A percentile compares a stretch with the other conserved stretches of the same genome.
Conservation (phyloP, 2,329 filamentous ascomycete genomes). For the Calonectria ilicicola region DNA sequence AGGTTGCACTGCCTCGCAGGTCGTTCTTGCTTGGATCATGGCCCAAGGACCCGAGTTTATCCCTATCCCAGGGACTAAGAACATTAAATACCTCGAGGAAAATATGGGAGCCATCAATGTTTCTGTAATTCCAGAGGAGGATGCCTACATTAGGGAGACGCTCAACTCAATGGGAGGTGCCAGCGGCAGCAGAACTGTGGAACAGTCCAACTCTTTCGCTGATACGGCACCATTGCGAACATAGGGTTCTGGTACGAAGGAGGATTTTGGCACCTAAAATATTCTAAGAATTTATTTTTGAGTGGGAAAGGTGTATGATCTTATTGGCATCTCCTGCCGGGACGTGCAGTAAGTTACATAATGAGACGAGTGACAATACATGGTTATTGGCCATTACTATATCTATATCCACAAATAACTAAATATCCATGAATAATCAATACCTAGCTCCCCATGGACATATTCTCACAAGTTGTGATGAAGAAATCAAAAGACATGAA, state of each 20-base stretch:
- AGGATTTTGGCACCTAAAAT: background rate
- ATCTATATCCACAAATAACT: too few relatives aligned
- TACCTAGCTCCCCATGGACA: too few relatives aligned
- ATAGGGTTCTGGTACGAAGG: background rate
- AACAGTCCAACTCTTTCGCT: slow-evolving; percentile 6
- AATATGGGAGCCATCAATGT: slow-evolving; percentile 50
- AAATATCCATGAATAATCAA: too few relatives aligned
- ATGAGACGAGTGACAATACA: too few relatives aligned
- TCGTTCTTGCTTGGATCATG: slow-evolving; percentile 72
- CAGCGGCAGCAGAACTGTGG: slow-evolving; percentile 1
- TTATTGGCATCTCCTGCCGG: too few relatives aligned
- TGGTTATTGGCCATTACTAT: too few relatives aligned
- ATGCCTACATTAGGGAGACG: slow-evolving; percentile 38
- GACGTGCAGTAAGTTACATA: too few relatives aligned
- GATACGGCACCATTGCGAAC: background rate
- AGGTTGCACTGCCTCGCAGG: slow-evolving; percentile 62
- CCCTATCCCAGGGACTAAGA: slow-evolving; percentile 62
- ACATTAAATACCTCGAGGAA: slow-evolving; percentile 54
- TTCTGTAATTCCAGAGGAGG: slow-evolving; percentile 44
- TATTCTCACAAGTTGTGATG: too few relatives aligned
- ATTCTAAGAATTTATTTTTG: too few relatives aligned
- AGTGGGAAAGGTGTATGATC: too few relatives aligned
- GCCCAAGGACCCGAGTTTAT: slow-evolving; percentile 68
- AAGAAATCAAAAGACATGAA: too few relatives aligned
- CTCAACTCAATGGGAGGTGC: slow-evolving; percentile 2